Evolutionary conservation across 83 land plant genomes (phyloP).

Genomic region (Larix sibirica): DNA sequence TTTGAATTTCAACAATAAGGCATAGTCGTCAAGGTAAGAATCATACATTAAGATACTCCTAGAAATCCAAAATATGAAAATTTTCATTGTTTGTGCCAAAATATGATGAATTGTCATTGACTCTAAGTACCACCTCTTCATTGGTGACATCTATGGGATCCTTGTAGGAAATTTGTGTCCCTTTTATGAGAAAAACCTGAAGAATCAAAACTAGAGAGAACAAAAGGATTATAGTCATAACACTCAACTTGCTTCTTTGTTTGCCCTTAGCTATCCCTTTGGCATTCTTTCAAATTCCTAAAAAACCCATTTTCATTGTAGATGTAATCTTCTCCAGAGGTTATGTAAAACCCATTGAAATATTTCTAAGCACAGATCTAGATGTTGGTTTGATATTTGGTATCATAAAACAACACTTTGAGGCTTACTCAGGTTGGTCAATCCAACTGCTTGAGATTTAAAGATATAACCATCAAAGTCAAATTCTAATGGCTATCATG

Average conservation of each 20-base stretch:
- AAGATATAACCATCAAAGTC: no score
- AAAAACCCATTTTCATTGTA: not conserved
- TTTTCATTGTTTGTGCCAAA: not conserved
- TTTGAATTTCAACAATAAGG: not conserved
- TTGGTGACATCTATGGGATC: not conserved
- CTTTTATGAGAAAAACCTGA: not conserved
- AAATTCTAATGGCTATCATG: no score
- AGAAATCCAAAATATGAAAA: not conserved
- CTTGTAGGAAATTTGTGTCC: not conserved
- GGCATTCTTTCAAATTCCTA: not conserved
- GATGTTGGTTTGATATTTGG: not conserved
- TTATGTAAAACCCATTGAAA: not conserved
- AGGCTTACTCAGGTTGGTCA: not conserved
- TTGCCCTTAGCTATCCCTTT: not conserved
- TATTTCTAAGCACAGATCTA: not conserved
- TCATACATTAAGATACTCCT: conserved; percentile 5
- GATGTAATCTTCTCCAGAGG: not conserved
- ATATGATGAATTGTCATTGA: not conserved
- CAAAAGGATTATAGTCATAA: not conserved
- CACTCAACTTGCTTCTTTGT: not conserved
- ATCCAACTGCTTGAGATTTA: not conserved
- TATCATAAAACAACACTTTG: not conserved
- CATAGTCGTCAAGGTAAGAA: not conserved
- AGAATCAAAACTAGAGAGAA: conserved; percentile 7
- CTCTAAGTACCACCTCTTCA: not conserved